A percentile compares a stretch with the other conserved stretches of the same genome.
Evolutionary conservation across 2,329 filamentous ascomycete genomes (phyloP).

Genomic region (Aspergillus flavus): DNA sequence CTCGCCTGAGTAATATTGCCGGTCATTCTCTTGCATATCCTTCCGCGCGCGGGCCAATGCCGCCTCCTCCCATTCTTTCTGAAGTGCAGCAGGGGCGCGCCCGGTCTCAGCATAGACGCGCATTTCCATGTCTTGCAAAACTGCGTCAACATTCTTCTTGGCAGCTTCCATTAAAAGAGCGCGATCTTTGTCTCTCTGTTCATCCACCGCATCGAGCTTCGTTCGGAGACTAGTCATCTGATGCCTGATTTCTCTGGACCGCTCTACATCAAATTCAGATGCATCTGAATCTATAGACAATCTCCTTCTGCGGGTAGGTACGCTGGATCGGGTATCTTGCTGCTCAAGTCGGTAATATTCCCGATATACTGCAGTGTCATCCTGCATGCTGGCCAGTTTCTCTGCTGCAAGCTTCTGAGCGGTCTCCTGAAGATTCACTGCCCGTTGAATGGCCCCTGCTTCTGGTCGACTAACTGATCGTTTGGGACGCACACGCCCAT

Average conservation of each 20-base stretch:
- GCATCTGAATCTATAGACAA: constrained; percentile 67
- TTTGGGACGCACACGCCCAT: constrained; percentile 35
- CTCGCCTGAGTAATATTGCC: constrained; percentile 59
- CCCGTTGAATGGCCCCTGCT: constrained; percentile 25
- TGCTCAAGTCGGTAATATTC: constrained; percentile 73
- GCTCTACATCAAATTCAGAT: constrained; percentile 65
- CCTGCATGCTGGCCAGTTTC: constrained; percentile 76
- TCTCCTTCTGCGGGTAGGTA: constrained; percentile 62
- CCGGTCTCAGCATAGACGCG: constrained; percentile 77
- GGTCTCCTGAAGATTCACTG: constrained; percentile 71
- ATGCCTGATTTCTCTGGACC: constrained; percentile 71
- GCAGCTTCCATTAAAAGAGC: constrained; percentile 75
- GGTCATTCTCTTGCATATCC: constrained; percentile 65
- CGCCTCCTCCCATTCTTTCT: constrained; percentile 78
- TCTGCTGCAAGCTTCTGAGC: constrained; percentile 86
- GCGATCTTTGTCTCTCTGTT: constrained; percentile 67
- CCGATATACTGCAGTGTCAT: constrained; percentile 69
- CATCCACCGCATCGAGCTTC: constrained; percentile 53
- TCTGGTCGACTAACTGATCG: constrained; percentile 33
- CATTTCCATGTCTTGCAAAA: constrained; percentile 79
- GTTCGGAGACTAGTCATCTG: constrained; percentile 81
- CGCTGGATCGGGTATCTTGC: constrained; percentile 47
- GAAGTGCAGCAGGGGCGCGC: constrained; percentile 67
- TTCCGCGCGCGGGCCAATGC: constrained; percentile 68
- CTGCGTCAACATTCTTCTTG: constrained; percentile 80